phyloP scores from a whole-genome alignment of 208 protist species.

The Trypanosoma avium region DNA sequence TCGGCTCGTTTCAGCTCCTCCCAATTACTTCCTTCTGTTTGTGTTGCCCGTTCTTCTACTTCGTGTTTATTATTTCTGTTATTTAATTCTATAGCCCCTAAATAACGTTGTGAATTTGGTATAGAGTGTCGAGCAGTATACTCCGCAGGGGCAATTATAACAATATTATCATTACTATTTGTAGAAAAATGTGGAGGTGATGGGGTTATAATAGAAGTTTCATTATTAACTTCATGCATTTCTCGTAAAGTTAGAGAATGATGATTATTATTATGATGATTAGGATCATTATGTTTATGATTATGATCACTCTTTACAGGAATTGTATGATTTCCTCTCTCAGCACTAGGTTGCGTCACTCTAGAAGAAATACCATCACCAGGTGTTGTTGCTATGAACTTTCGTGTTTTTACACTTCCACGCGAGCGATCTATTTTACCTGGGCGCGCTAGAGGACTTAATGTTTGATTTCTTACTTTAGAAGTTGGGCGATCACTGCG shows the following conservation, averaged over 20 bases:
- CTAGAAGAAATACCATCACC: too few species aligned
- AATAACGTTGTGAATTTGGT: not conserved
- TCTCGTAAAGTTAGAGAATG: too few species aligned
- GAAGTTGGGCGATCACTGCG: slow-evolving; percentile 14
- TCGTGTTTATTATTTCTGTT: not conserved
- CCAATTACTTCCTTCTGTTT: not conserved
- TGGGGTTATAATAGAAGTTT: too few species aligned
- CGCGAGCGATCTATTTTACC: not conserved
- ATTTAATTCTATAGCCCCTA: not conserved
- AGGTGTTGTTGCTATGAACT: not conserved
- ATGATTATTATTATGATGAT: too few species aligned
- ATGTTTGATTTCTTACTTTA: not conserved
- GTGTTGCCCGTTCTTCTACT: slow-evolving; percentile 8
- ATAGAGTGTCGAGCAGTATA: not conserved
- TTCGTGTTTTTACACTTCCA: slow-evolving; percentile 1
- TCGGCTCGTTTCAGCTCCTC: not conserved
- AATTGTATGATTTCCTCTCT: too few species aligned
- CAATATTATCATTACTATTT: too few species aligned
- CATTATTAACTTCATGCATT: too few species aligned
- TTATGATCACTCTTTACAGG: too few species aligned
- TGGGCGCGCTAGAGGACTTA: not conserved
- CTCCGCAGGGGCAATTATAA: too few species aligned
- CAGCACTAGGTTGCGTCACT: too few species aligned
- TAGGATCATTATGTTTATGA: too few species aligned
- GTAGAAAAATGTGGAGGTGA: too few species aligned